Base-by-base conservation (phyloP, 1,284 basidiomycete species). In the Psilocybe mexicana region DNA sequence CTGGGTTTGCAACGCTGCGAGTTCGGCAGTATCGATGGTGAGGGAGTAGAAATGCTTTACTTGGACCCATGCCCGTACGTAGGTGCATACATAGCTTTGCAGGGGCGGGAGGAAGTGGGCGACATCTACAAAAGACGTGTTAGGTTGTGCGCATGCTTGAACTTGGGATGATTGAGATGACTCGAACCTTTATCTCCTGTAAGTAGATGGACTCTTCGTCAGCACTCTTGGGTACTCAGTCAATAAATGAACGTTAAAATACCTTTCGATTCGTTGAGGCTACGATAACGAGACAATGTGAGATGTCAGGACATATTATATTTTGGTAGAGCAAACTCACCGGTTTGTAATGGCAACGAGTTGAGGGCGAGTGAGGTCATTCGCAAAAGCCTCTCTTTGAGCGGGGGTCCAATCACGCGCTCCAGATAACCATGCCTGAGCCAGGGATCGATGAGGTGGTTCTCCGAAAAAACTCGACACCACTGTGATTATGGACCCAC, bases 341-440 rank as follows among this genome's bases (percentile, higher is more conserved):
- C 66, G 75, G 52, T 75, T 77, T 10, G 78, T 77, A 30, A 82
- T 75, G 43, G 79, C 79, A 43, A 80, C 68, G 1, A 82, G 72
- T 64, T 82, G 80, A 8, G 80, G 80, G n/a, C 79, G 74, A 6
- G 76, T 78, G 35, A 83, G 67, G 55, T 83, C 80, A 60, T 82
- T 82, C 4, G 80, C 80, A 57, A 77, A 79, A 0, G 76, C 71
- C 61, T 81, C 77, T 24, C 79, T 73, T 58, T 78, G 76, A 5
- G 76, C 77, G 43, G 66, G 64, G 6, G 79, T 79, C 81, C 81
- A 83, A 45, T 63, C 49, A 23, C 77, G 69, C 8, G 80, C 79
- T n/a, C 80, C 80, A 14, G 79, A 81, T 1, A 80, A 59, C 81
- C 80, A 82, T 2, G 80, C 79, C 74, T 78, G 24, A n/a, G 12